Evolutionary conservation across 1,139 yeast genomes (phyloP).

Genomic region (Scheffersomyces parashehatae): DNA sequence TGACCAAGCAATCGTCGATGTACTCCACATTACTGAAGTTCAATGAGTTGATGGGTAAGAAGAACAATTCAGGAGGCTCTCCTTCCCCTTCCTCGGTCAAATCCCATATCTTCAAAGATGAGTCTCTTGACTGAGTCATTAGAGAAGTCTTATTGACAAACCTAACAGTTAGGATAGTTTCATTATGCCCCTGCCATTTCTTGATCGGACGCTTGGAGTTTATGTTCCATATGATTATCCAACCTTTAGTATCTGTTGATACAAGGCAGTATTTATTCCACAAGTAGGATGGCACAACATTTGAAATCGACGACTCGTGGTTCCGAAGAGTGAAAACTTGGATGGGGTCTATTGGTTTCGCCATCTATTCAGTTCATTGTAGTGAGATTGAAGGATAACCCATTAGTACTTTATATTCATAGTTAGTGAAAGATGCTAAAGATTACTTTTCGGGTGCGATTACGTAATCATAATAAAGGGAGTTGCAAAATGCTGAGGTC

Average conservation of each 20-base stretch:
- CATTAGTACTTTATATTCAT: background rate
- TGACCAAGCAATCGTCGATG: conserved; percentile 29
- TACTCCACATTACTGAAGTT: conserved; percentile 56
- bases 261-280: conserved; percentile 23
- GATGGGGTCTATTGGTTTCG: background rate
- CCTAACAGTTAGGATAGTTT: conserved; percentile 42
- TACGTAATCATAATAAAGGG: too few relatives aligned
- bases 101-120: conserved; percentile 51
- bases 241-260: conserved; percentile 50
- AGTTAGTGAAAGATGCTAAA: too few relatives aligned
- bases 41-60: conserved; percentile 56
- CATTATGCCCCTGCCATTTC: conserved; percentile 53
- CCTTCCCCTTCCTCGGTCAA: conserved; percentile 14
- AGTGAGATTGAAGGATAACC: background rate
- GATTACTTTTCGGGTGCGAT: too few relatives aligned
- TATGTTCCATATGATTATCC: conserved; percentile 54
- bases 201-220: conserved; percentile 40
- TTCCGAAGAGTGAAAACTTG: conserved; percentile 13
- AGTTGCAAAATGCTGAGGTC: too few relatives aligned
- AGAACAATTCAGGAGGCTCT: conserved; percentile 14
- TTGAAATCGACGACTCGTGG: conserved; percentile 10
- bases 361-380: background rate
- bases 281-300: conserved; percentile 4
- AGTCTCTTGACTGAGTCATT: conserved; percentile 58
- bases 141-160: conserved; percentile 22